Evolutionary conservation across 129 eudicot species (phyloP), one percentile per base, ranked within the genome.

Genomic region (Centella asiatica): DNA sequence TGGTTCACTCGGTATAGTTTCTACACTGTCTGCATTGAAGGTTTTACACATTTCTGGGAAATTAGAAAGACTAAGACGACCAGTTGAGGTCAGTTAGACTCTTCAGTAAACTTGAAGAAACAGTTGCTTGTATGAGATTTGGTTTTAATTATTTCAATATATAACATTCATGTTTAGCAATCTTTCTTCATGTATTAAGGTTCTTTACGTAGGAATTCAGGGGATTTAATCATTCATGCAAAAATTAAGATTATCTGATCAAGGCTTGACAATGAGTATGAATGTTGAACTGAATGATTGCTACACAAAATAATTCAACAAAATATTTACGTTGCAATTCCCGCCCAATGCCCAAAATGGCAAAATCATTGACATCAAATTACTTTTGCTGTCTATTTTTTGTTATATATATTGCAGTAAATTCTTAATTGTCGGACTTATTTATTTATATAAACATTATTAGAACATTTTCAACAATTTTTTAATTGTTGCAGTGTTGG

Each of bases 1-100:
- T 78, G 99, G 99, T 24, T 78, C 99, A 44, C 82, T 92, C 49
- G 99, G 99, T 14, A 82, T 92, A 65, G 50, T 87, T 39, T 77
- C 88, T 59, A 90, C 99, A 15, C 17, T 92, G 69, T 92, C 99
- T n/a, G 99, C 99, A 28, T 36, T 92, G 57, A 92, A 92, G 71
- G 95, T 82, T 57, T 74, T 92, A 64, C 80, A 87, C 22, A 5
- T 65, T 29, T 75, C 72, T 25, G 94, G 82, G 67, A 80, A 69
- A 65, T 69, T 78, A 51, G 77, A 66, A 67, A 69, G 72, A 62
- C 78, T 92, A 46, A 76, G 29, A 69, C 94, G 82, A 25, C 99
- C 99, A 48, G 81, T 92, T 47, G 99, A 92, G 86, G 99, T 92
- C 36, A 64, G 82, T 61, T 56, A 24, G 5, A 15, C 25, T 10